Conservation (phyloP, 2,329 filamentous ascomycete species). For the Sarocladiaceae sp. region DNA sequence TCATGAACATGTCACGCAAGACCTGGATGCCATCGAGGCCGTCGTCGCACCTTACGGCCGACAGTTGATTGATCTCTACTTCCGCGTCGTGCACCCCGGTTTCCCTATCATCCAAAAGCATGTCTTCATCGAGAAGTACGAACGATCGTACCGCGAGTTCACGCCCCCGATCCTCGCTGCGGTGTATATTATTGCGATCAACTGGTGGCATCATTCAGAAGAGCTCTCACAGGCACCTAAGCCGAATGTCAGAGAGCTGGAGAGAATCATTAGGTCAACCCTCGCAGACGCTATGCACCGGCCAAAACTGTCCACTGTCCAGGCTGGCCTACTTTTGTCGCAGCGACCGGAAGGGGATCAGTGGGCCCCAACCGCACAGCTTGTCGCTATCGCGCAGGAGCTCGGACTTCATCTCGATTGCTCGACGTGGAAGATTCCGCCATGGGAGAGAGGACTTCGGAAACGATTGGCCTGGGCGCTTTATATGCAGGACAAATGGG, state of each 20-base stretch:
- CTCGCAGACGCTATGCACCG: slow-evolving; percentile 72
- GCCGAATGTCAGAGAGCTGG: slow-evolving; percentile 68
- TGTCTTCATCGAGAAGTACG: slow-evolving; percentile 73
- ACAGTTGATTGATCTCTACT: slow-evolving; percentile 73
- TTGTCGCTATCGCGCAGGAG: slow-evolving; percentile 82
- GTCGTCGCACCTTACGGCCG: slow-evolving; percentile 73
- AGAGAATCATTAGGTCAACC: slow-evolving; percentile 65
- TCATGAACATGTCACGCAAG: slow-evolving; percentile 62
- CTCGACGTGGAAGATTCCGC: slow-evolving; percentile 76
- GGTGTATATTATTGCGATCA: slow-evolving; percentile 78
- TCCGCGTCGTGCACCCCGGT: slow-evolving; percentile 70
- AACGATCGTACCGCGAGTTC: slow-evolving; percentile 64
- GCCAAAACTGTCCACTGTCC: slow-evolving; percentile 75
- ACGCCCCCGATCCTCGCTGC: slow-evolving; percentile 71
- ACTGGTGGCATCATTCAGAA: slow-evolving; percentile 77
- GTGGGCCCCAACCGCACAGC: slow-evolving; percentile 78
- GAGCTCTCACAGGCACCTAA: slow-evolving; percentile 57
- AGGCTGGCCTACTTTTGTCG: slow-evolving; percentile 68
- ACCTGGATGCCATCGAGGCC: slow-evolving; percentile 66
- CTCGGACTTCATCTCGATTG: slow-evolving; percentile 86
- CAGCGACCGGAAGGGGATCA: slow-evolving; percentile 72
- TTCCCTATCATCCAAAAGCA: slow-evolving; percentile 80
- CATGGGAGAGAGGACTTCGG: slow-evolving; percentile 78
- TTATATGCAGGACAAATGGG: slow-evolving; percentile 94
- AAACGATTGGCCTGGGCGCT: slow-evolving; percentile 86